Evolutionary conservation across 352 stramenopile species (phyloP).

Genomic region (Phytophthora megakarya): DNA sequence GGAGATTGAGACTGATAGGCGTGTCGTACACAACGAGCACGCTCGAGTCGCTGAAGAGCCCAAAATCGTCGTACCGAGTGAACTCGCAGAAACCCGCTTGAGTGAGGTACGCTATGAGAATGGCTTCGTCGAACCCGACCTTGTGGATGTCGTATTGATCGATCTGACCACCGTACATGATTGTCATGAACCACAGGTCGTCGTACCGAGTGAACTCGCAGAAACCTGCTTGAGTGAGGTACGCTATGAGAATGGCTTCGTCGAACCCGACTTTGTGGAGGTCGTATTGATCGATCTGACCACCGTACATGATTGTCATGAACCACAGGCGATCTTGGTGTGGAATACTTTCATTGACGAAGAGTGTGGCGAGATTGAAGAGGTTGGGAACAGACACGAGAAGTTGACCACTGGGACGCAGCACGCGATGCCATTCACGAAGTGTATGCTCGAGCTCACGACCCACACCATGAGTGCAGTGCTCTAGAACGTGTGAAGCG

Average conservation of each 20-base stretch:
- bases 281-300: slow-evolving; percentile 69
- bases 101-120: slow-evolving; percentile 51
- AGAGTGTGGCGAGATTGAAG: slow-evolving; percentile 57
- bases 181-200: slow-evolving; percentile 58
- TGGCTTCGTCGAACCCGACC: slow-evolving; percentile 66
- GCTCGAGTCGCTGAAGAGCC: slow-evolving; percentile 65
- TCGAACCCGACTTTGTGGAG: slow-evolving; percentile 84
- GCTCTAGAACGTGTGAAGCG: slow-evolving; percentile 78
- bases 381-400: slow-evolving; percentile 75
- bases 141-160: slow-evolving; percentile 81
- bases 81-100: slow-evolving; percentile 67
- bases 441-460: slow-evolving; percentile 56
- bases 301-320: slow-evolving; percentile 80
- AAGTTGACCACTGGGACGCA: slow-evolving; percentile 59
- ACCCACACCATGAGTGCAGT: slow-evolving; percentile 63
- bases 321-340: slow-evolving; percentile 62
- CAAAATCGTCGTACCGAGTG: slow-evolving; percentile 49
- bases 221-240: slow-evolving; percentile 54
- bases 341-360: slow-evolving; percentile 55
- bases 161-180: slow-evolving; percentile 77
- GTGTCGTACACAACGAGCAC: slow-evolving; percentile 40
- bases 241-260: slow-evolving; percentile 49
- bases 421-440: slow-evolving; percentile 72
- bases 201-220: slow-evolving; percentile 55
- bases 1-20: slow-evolving; percentile 71